Base-by-base conservation (phyloP, 805 yeast species). In the Metschnikowia anglica region DNA sequence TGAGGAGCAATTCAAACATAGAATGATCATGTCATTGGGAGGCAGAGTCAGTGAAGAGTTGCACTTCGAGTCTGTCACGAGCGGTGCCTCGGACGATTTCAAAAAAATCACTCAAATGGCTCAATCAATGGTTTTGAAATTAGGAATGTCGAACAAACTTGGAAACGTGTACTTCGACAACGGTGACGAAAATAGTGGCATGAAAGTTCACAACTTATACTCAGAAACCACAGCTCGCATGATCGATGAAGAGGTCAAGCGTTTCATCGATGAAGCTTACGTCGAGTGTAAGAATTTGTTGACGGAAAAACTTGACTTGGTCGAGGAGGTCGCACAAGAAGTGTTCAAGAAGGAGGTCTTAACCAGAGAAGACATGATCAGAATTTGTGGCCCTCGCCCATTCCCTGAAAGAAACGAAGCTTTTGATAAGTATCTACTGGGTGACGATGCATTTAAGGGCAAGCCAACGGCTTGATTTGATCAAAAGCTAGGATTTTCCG, bases 41-140 rank as follows among this genome's bases (percentile, higher is more conserved):
- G 99, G 99, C 15, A 79, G 99, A 55, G 97, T 93, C 15, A 81
- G 95, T 28, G 99, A 93, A 66, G 99, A 95, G 66, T 66, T 93
- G 37, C 89, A 91, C 61, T 93, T 93, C 60, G 76, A 80, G 15
- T 80, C 90, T n/a, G 95, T 93, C 8, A 90, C 98, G 5, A 82
- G 95, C 43, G 99, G 99, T 45, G 99, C 97, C 0, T 81, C 89
- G 17, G 97, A 93, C 59, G 99, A 93, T 64, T 90, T 93, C 73
- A 88, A 91, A 62, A 93, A 93, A 63, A 96, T 93, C 17, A 91
- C 98, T 0, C 81, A 81, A 44, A 88, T 93, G 79, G 98, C 98
- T 1, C 85, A 83, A 36, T 79, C 85, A 20, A 93, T 93, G 99
- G 96, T 95, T 18, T 78, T 91, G 34, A 79, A 82, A 49, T 77